Percentiles rank a stretch among this genome's conserved stretches.
phyloP scores from a whole-genome alignment of 441 rosid species.

The Eutrema salsugineum region DNA sequence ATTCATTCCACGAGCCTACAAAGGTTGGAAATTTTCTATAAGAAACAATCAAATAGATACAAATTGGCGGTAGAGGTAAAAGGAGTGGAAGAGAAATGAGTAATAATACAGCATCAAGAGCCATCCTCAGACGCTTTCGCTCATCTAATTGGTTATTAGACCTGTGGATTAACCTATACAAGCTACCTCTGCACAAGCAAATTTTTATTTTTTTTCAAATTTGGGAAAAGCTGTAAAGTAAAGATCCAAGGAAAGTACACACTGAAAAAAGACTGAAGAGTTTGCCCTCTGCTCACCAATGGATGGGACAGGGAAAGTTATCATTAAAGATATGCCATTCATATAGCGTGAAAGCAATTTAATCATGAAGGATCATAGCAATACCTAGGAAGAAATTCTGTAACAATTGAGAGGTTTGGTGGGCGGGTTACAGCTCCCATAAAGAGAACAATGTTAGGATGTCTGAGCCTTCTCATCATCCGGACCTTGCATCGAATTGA shows the following conservation, averaged over 20 bases:
- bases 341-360: not conserved
- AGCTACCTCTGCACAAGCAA: slow-evolving; percentile 80
- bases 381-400: slow-evolving; percentile 70
- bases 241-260: not conserved
- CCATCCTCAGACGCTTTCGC: slow-evolving; percentile 86
- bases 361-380: not conserved
- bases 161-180: slow-evolving; percentile 81
- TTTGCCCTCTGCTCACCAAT: not conserved
- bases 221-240: not conserved
- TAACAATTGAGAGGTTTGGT: slow-evolving; percentile 64
- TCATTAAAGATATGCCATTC: slow-evolving; percentile 3
- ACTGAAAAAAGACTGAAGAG: not conserved
- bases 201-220: not conserved
- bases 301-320: not conserved
- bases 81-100: slow-evolving; percentile 1
- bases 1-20: slow-evolving; percentile 95
- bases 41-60: slow-evolving; percentile 14
- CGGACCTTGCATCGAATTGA: slow-evolving; percentile 40
- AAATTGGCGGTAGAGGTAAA: slow-evolving; percentile 3
- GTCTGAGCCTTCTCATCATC: slow-evolving; percentile 57
- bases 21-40: slow-evolving; percentile 25
- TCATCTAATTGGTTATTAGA: slow-evolving; percentile 89
- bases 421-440: slow-evolving; percentile 74
- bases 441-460: slow-evolving; percentile 73
- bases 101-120: slow-evolving; percentile 72